Conservation (phyloP, 192 early-diverging fungal genomes). For the Entophlyctis luteolus region DNA sequence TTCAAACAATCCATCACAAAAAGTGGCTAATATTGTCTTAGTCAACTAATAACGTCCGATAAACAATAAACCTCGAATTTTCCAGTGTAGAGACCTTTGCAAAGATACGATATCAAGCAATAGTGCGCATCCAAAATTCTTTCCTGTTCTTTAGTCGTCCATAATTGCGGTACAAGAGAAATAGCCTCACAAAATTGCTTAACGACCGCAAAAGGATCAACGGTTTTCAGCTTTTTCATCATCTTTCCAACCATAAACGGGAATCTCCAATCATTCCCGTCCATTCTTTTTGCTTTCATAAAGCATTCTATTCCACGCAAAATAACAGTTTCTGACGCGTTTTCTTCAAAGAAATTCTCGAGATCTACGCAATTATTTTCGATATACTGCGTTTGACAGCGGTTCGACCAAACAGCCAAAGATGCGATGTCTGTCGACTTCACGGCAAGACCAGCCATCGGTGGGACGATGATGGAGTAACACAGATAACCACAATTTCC, state of each 20-base stretch:
- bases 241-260: constrained; percentile 36
- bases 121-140: constrained; percentile 59
- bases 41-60: not conserved
- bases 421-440: constrained; percentile 3
- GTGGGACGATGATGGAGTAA: constrained; percentile 26
- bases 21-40: not conserved
- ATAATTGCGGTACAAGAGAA: constrained; percentile 30
- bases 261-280: constrained; percentile 31
- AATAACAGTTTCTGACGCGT: not conserved
- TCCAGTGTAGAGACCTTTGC: constrained; percentile 47
- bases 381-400: not conserved
- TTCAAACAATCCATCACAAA: not conserved
- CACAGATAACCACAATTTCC: constrained; percentile 38
- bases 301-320: constrained; percentile 25
- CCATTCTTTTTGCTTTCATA: constrained; percentile 4
- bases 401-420: constrained; percentile 4
- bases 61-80: constrained; percentile 45
- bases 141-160: constrained; percentile 50
- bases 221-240: not conserved
- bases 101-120: constrained; percentile 53
- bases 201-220: not conserved
- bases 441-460: constrained; percentile 27
- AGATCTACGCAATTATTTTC: not conserved
- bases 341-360: not conserved
- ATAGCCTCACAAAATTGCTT: constrained; percentile 18